Evolutionary conservation across 352 stramenopile genomes (phyloP), one percentile per base, ranked within the genome.

Genomic region (Globisporangium splendens): DNA sequence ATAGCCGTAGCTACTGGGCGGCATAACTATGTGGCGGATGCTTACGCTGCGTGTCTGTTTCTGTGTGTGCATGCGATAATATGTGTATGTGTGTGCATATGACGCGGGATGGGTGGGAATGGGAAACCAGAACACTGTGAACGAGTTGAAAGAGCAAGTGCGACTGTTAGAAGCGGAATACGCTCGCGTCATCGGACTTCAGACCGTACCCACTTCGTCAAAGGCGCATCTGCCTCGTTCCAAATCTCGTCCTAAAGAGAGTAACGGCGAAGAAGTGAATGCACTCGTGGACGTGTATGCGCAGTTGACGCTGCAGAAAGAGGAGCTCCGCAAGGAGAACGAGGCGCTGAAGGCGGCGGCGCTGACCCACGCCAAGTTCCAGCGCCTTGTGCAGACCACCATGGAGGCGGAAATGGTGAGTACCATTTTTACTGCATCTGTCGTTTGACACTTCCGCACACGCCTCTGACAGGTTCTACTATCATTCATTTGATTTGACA

Each of bases 311-410:
- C 59, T 69, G 24, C 60, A 75, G 35, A 80, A 80, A 28, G 74
- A 89, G 51, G 60, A 65, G 47, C 68, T 89, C 15, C 59, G 66
- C 11, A 55, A 63, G 49, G 75, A 83, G 56, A 83, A 89, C 50
- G 64, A 76, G 18, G 58, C 69, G 51, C 61, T 89, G 44, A 64
- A 68, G 8, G 62, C 72, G 7, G 57, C 70, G 4, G 55, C 65
- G 21, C 59, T 71, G 15, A 58, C 65, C 18, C 74, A 83, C 46
- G 54, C 54, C 17, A 74, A 77, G 28, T 81, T 86, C 50, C 54
- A 79, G 50, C 62, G 70, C 17, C 73, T 70, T 47, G 56, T 79
- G 43, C 47, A 72, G 42, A 56, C 69, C 18, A 60, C 71, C 12
- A 48, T 73, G 22, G 65, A 64, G n/a, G 59, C 73, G 6, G 52